Conservation (phyloP, 495 filamentous ascomycete species). For the Symbiotaphrina buchneri region DNA sequence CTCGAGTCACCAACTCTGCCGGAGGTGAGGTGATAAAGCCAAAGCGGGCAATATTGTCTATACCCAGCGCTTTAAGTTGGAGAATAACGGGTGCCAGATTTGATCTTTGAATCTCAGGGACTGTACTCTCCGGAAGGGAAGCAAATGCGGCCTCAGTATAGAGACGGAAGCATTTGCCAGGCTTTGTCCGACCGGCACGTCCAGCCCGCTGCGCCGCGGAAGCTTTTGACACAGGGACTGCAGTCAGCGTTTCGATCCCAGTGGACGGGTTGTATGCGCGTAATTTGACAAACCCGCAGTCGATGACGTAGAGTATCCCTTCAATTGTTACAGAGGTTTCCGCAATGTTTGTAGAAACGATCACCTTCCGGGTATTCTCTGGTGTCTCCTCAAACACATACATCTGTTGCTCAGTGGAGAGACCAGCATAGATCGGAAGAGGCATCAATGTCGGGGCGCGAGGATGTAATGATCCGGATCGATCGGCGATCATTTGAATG, state of each 20-base stretch:
- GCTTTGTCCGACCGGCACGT: constrained; percentile 72
- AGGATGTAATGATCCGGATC: constrained; percentile 48
- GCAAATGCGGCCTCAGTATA: constrained; percentile 65
- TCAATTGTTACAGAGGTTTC: constrained; percentile 92
- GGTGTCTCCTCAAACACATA: constrained; percentile 79
- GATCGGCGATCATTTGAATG: constrained; percentile 58
- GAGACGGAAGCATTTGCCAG: constrained; percentile 86
- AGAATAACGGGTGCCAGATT: constrained; percentile 81
- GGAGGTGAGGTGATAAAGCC: constrained; percentile 78
- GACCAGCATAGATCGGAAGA: constrained; percentile 71
- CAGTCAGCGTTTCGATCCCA: constrained; percentile 83
- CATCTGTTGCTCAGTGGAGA: constrained; percentile 77
- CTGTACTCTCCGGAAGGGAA: constrained; percentile 44
- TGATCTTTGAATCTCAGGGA: constrained; percentile 83
- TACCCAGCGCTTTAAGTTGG: constrained; percentile 87
- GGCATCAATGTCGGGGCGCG: constrained; percentile 47
- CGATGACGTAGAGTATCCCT: constrained; percentile 80
- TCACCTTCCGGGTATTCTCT: constrained; percentile 70
- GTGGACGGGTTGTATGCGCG: constrained; percentile 71
- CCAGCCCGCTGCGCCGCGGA: constrained; percentile 84
- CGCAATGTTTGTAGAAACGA: constrained; percentile 90
- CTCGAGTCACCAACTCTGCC: constrained; percentile 67
- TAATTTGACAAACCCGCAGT: constrained; percentile 81
- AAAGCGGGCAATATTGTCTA: constrained; percentile 87
- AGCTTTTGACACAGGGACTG: constrained; percentile 72